A percentile compares a stretch with the other conserved stretches of the same genome.
Conservation (phyloP, 306 rosid genomes). For the Pyrus pyrifolia region DNA sequence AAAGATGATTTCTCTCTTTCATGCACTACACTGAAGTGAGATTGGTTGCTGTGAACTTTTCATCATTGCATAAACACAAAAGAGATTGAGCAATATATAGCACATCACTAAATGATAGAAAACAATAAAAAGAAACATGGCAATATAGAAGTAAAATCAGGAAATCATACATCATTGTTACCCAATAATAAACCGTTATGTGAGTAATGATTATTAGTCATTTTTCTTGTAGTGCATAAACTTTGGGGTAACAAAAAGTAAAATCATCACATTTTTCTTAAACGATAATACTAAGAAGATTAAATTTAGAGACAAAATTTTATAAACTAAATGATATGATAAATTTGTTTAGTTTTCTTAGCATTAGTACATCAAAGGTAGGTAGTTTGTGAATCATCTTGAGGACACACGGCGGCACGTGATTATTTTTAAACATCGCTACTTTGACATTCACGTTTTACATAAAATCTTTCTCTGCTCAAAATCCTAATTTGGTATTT, state of each 20-base stretch:
- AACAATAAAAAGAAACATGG: background rate
- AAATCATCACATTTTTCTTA: too few relatives aligned
- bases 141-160: background rate
- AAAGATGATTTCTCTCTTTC: background rate
- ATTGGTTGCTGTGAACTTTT: slow-evolving; percentile 16
- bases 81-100: background rate
- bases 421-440: background rate
- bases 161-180: background rate
- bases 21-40: slow-evolving; percentile 12
- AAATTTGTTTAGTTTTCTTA: too few relatives aligned
- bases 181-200: background rate
- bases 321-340: too few relatives aligned
- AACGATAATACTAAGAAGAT: too few relatives aligned
- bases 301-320: too few relatives aligned
- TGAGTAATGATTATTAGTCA: too few relatives aligned
- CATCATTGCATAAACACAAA: slow-evolving; percentile 16
- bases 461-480: background rate
- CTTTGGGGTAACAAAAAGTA: too few relatives aligned
- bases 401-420: background rate
- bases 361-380: too few relatives aligned
- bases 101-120: slow-evolving; percentile 4
- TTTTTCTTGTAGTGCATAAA: background rate
- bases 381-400: background rate
- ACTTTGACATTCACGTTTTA: too few relatives aligned
- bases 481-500: too few relatives aligned